These are phyloP conservation scores for Nakataea oryzae DNA, from an alignment of 2,329 filamentous ascomycete species.

Conservation along the genomic window DNA sequence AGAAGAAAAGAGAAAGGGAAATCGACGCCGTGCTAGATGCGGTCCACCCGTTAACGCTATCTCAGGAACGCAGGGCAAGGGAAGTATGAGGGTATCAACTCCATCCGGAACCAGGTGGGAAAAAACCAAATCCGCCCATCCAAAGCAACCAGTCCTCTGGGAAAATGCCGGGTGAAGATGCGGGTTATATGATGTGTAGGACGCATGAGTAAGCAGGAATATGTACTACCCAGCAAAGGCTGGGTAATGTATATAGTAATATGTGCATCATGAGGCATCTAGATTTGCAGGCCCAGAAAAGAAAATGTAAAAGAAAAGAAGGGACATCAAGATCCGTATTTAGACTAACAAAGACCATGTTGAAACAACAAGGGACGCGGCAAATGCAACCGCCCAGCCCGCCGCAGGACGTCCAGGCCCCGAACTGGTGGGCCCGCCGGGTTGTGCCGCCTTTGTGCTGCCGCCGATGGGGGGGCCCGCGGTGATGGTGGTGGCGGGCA, in stretches of 20 bases:
- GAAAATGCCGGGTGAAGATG: neutral
- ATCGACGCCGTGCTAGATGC: neutral
- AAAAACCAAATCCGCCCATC: neutral
- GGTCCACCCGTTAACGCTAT: neutral
- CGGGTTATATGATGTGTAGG: neutral
- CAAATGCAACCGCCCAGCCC: neutral
- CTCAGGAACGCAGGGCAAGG: neutral
- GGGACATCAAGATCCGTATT: neutral
- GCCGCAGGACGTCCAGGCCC: neutral
- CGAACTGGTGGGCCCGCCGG: neutral
- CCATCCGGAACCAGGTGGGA: neutral
- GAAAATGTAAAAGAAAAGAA: neutral
- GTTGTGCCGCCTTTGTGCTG: neutral
- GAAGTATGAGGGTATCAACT: neutral
- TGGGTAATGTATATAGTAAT: neutral
- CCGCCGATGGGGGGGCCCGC: too few species aligned
- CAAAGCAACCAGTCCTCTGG: neutral
- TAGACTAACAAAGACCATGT: neutral
- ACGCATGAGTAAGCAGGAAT: neutral
- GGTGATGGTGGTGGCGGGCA: neutral
- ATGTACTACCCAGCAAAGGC: neutral
- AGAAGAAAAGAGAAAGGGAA: neutral
- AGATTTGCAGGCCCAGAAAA: neutral
- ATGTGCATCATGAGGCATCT: neutral
- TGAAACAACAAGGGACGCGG: neutral